A percentile compares a stretch with the other conserved stretches of the same genome.
These are phyloP conservation scores for Xylariaceae sp. DNA, from an alignment of 2,329 filamentous ascomycete genomes.

Conservation along the genomic window DNA sequence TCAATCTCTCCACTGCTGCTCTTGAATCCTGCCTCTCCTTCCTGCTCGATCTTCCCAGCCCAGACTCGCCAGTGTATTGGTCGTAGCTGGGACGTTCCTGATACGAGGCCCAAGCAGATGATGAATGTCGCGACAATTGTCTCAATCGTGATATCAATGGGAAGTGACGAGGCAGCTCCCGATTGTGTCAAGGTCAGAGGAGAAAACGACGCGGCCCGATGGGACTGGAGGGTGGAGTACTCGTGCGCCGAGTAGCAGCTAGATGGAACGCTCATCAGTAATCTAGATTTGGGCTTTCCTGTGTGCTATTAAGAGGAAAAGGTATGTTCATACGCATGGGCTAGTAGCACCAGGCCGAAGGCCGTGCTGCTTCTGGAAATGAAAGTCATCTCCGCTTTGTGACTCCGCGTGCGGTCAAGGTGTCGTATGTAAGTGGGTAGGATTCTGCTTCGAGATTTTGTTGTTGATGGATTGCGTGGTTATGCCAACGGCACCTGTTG, in stretches of 20 bases:
- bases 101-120: conserved; percentile 78
- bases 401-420: background rate
- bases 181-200: conserved; percentile 42
- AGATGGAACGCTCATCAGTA: conserved; percentile 19
- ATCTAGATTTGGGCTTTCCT: background rate
- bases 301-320: background rate
- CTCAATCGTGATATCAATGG: conserved; percentile 83
- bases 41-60: conserved; percentile 78
- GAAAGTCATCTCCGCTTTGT: conserved; percentile 58
- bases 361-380: conserved; percentile 66
- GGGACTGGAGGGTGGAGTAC: conserved; percentile 70
- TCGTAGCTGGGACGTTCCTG: conserved; percentile 70
- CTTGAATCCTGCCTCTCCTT: conserved; percentile 59
- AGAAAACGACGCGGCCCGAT: conserved; percentile 45
- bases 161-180: conserved; percentile 52
- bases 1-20: conserved; percentile 61
- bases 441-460: background rate
- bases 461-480: too few relatives aligned
- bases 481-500: too few relatives aligned
- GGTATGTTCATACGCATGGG: conserved; percentile 69
- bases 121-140: conserved; percentile 74
- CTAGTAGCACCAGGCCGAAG: conserved; percentile 72
- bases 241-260: conserved; percentile 98
- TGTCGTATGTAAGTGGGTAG: background rate
- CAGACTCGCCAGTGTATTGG: conserved; percentile 81